Evolutionary conservation across 106 monocot species (phyloP).

Genomic region (Apostasia shenzhenica): DNA sequence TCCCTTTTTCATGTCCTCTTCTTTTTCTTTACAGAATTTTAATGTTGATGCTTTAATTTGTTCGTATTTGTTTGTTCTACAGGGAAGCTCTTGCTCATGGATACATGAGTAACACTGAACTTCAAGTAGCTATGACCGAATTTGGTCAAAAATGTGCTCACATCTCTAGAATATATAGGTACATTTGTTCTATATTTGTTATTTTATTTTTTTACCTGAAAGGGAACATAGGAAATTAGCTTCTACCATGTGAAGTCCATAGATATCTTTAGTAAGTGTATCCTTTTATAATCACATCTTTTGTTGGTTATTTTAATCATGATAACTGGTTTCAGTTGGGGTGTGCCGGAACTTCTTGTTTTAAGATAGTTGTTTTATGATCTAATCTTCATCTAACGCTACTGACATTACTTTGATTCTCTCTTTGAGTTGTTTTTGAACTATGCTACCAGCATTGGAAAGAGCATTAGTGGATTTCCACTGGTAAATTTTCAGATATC

Average conservation of each 20-base stretch:
- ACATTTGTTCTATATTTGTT: not conserved
- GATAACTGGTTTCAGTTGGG: not conserved
- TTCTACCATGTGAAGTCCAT: not conserved
- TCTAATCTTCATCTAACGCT: not conserved
- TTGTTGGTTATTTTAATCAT: not conserved
- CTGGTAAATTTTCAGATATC: conserved; percentile 7
- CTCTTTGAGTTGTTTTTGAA: conserved; percentile 6
- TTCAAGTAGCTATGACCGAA: conserved; percentile 49
- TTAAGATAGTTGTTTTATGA: not conserved
- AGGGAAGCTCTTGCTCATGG: conserved; percentile 25
- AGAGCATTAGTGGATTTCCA: conserved; percentile 9
- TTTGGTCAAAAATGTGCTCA: conserved; percentile 63
- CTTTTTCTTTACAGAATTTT: not conserved
- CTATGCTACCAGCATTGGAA: conserved; percentile 4
- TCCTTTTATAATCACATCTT: not conserved
- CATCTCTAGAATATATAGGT: conserved; percentile 67
- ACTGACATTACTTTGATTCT: conserved; percentile 6
- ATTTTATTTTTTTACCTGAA: not conserved
- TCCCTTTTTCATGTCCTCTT: not conserved
- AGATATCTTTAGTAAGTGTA: not conserved
- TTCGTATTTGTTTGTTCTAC: not conserved
- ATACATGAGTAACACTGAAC: conserved; percentile 86
- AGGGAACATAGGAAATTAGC: not conserved
- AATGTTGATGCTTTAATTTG: not conserved
- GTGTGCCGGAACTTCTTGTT: too few relatives aligned